phyloP scores from a whole-genome alignment of 2,329 filamentous ascomycete species.

The Scedosporium boydii region DNA sequence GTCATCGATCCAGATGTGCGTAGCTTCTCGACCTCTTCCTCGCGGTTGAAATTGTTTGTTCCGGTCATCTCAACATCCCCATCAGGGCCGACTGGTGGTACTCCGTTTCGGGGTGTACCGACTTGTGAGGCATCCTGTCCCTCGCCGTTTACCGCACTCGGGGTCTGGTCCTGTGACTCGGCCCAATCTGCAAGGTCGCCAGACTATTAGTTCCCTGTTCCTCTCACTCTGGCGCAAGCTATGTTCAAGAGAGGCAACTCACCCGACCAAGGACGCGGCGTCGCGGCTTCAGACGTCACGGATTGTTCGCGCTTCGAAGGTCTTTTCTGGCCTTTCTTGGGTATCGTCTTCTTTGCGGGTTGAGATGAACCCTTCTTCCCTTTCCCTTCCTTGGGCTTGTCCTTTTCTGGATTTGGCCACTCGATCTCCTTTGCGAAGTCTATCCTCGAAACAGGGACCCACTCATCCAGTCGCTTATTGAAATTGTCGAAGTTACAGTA shows the following conservation, averaged over 20 bases:
- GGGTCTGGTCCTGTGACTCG: slow-evolving; percentile 28
- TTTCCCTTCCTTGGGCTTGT: slow-evolving; percentile 65
- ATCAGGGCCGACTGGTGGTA: slow-evolving; percentile 18
- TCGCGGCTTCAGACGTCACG: slow-evolving; percentile 41
- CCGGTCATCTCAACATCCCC: slow-evolving; percentile 44
- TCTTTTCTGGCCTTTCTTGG: slow-evolving; percentile 51
- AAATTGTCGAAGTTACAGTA: slow-evolving; percentile 98
- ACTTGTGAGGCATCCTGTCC: slow-evolving; percentile 4
- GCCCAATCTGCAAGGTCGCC: slow-evolving; percentile 29
- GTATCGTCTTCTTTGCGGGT: slow-evolving; percentile 43
- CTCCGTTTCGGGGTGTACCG: background rate
- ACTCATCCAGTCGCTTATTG: slow-evolving; percentile 81
- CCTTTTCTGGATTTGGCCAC: slow-evolving; percentile 88
- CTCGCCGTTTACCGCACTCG: slow-evolving; percentile 23
- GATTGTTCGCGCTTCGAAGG: slow-evolving; percentile 46
- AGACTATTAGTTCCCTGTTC: slow-evolving; percentile 31
- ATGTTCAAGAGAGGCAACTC: background rate
- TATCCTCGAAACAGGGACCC: slow-evolving; percentile 74
- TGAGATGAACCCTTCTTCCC: slow-evolving; percentile 58
- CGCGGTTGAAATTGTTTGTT: slow-evolving; percentile 52
- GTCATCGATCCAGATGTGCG: slow-evolving; percentile 96
- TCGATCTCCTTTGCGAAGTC: slow-evolving; percentile 87
- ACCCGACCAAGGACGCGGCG: slow-evolving; percentile 14
- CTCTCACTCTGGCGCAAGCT: slow-evolving; percentile 24
- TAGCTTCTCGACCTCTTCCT: slow-evolving; percentile 94